phyloP scores from a whole-genome alignment of 2,329 filamentous ascomycete species.

The Trichophyton verrucosum region DNA sequence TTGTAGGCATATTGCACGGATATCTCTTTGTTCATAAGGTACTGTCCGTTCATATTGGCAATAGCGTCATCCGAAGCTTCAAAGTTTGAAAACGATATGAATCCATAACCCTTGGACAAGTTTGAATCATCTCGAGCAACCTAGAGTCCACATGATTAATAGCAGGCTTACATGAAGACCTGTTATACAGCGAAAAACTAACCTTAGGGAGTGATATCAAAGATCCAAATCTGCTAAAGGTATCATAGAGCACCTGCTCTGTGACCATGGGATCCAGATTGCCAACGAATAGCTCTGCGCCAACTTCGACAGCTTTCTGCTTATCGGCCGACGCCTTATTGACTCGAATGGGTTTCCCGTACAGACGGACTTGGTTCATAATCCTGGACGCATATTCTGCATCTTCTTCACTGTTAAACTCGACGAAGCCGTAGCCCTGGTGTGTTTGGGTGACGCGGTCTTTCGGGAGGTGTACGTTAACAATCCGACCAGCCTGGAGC shows the following conservation, averaged over 20 bases:
- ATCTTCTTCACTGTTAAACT: slow-evolving; percentile 90
- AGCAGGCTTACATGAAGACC: not conserved
- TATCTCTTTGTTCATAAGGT: slow-evolving; percentile 92
- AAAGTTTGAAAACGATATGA: slow-evolving; percentile 86
- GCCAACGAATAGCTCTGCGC: slow-evolving; percentile 91
- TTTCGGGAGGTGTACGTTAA: slow-evolving; percentile 96
- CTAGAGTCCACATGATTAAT: slow-evolving; percentile 22
- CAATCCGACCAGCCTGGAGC: slow-evolving; percentile 92
- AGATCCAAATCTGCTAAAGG: slow-evolving; percentile 80
- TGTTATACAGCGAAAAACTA: slow-evolving; percentile 6
- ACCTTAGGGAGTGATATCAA: slow-evolving; percentile 79
- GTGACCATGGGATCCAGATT: slow-evolving; percentile 91
- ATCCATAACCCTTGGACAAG: slow-evolving; percentile 88
- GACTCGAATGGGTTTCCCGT: slow-evolving; percentile 87
- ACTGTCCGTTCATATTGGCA: slow-evolving; percentile 87
- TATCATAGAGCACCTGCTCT: slow-evolving; percentile 92
- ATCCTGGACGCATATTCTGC: slow-evolving; percentile 94
- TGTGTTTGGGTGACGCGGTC: slow-evolving; percentile 94
- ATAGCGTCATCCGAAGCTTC: slow-evolving; percentile 88
- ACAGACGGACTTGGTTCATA: slow-evolving; percentile 90
- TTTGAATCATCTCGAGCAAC: slow-evolving; percentile 75
- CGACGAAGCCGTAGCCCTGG: slow-evolving; percentile 97
- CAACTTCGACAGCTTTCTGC: slow-evolving; percentile 83
- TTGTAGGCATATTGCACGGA: slow-evolving; percentile 98
- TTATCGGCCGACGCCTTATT: slow-evolving; percentile 93